phyloP scores from a whole-genome alignment of 2,329 filamentous ascomycete species.

The Epichloe gansuensis region DNA sequence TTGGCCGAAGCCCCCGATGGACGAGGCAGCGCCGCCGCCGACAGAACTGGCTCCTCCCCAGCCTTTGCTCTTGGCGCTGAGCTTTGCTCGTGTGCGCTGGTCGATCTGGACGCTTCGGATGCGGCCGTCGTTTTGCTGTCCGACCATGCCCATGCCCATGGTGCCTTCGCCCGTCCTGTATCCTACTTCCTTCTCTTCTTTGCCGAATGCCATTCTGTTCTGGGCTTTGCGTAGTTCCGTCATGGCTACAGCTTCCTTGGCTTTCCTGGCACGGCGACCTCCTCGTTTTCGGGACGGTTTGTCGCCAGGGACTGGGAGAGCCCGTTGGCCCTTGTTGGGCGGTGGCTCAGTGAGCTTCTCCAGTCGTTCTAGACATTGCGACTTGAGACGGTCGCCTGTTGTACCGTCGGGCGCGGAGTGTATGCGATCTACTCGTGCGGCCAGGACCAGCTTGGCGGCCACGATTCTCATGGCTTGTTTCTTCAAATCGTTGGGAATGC shows the following conservation, averaged over 20 bases:
- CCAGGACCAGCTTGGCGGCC: conserved; percentile 85
- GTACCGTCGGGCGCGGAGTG: conserved; percentile 73
- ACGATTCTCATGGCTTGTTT: conserved; percentile 93
- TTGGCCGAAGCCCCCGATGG: conserved; percentile 66
- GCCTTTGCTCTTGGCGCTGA: conserved; percentile 89
- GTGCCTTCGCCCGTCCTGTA: conserved; percentile 81
- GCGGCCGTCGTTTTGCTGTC: conserved; percentile 74
- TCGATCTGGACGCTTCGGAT: conserved; percentile 85
- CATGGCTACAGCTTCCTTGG: conserved; percentile 94
- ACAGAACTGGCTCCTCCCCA: conserved; percentile 68
- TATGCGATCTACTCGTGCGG: conserved; percentile 78
- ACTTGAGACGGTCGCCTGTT: conserved; percentile 68
- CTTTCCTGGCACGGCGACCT: conserved; percentile 78
- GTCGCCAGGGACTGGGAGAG: conserved; percentile 85
- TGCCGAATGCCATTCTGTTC: conserved; percentile 90
- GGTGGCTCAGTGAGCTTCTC: conserved; percentile 90
- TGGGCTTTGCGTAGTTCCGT: conserved; percentile 92
- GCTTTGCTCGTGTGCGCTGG: conserved; percentile 81
- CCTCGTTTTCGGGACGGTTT: conserved; percentile 90
- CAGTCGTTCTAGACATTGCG: conserved; percentile 71
- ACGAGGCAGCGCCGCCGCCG: conserved; percentile 58
- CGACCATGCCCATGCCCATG: conserved; percentile 89
- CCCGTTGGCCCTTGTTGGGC: conserved; percentile 75
- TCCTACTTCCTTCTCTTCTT: conserved; percentile 87
- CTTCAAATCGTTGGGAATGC: conserved; percentile 76